Percentiles rank a stretch among this genome's conserved stretches.
Evolutionary conservation across 495 filamentous ascomycete genomes (phyloP).

Genomic region (Rusavskia elegans): DNA sequence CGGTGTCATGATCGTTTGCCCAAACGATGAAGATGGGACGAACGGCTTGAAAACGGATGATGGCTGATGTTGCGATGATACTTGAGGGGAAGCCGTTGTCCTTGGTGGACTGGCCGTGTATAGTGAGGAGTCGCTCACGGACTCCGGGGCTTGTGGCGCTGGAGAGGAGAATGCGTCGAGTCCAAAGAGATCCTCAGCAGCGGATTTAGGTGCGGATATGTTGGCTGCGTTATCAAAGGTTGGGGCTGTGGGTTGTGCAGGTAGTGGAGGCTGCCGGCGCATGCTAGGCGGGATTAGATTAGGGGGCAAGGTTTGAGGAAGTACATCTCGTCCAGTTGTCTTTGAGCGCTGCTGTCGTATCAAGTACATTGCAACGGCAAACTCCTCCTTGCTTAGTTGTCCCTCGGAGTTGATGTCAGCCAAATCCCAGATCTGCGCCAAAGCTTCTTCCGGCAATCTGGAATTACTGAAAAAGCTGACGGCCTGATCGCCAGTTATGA

Average conservation of each 20-base stretch:
- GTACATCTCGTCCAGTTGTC: constrained; percentile 34
- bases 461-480: constrained; percentile 89
- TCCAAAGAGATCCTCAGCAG: constrained; percentile 82
- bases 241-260: constrained; percentile 32
- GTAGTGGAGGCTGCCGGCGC: constrained; percentile 46
- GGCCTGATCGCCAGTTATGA: constrained; percentile 88
- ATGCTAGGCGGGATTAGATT: constrained; percentile 80
- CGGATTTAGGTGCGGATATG: constrained; percentile 46
- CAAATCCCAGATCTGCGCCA: constrained; percentile 96
- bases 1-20: constrained; percentile 62
- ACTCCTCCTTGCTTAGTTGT: constrained; percentile 71
- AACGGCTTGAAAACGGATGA: constrained; percentile 68
- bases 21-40: constrained; percentile 78
- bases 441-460: constrained; percentile 68
- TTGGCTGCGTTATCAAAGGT: constrained; percentile 30
- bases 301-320: constrained; percentile 62
- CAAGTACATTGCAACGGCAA: constrained; percentile 95
- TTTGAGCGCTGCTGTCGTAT: constrained; percentile 74
- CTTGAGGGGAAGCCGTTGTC: constrained; percentile 6
- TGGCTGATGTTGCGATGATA: constrained; percentile 14
- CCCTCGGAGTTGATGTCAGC: constrained; percentile 88
- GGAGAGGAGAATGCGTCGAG: constrained; percentile 52
- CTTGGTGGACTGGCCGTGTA: constrained; percentile 24
- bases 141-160: constrained; percentile 36
- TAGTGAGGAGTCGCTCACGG: constrained; percentile 49